Percentiles rank a stretch among this genome's conserved stretches.
These are phyloP conservation scores for Cinchona pubescens DNA, from an alignment of 257 asterid species.

Conservation along the genomic window DNA sequence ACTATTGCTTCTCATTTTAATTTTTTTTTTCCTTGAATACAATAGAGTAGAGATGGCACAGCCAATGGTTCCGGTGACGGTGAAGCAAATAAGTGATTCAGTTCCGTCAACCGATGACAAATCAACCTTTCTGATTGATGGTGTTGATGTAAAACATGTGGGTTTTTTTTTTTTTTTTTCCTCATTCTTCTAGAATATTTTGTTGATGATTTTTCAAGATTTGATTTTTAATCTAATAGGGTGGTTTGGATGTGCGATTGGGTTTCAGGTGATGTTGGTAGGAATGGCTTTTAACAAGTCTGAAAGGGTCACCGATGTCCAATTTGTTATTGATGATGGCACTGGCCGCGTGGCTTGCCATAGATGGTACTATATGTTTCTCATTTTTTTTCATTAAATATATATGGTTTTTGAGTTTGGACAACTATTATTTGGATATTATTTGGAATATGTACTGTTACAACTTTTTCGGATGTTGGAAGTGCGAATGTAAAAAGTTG, in stretches of 20 bases:
- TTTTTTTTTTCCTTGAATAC: neutral
- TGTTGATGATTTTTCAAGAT: neutral
- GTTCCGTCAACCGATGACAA: slow-evolving; percentile 51
- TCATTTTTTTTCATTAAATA: too few species aligned
- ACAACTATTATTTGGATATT: too few species aligned
- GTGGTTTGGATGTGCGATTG: neutral
- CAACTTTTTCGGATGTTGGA: too few species aligned
- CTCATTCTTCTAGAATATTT: neutral
- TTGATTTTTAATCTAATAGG: neutral
- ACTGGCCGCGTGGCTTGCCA: slow-evolving; percentile 77
- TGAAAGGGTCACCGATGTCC: slow-evolving; percentile 54
- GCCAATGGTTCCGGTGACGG: slow-evolving; percentile 71
- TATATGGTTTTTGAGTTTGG: too few species aligned
- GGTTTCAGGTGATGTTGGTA: slow-evolving; percentile 61
- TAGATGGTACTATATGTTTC: too few species aligned
- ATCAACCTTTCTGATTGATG: slow-evolving; percentile 50
- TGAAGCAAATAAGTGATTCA: slow-evolving; percentile 69
- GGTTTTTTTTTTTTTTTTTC: slow-evolving; percentile 14
- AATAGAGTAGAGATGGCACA: slow-evolving; percentile 61
- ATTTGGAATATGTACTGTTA: too few species aligned
- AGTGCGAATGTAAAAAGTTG: too few species aligned
- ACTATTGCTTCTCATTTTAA: neutral
- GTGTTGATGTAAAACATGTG: slow-evolving; percentile 60
- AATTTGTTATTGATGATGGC: slow-evolving; percentile 79
- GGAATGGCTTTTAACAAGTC: slow-evolving; percentile 67